A percentile compares a stretch with the other conserved stretches of the same genome.
phyloP scores from a whole-genome alignment of 2,329 filamentous ascomycete species.

The Fusarium torreyae region DNA sequence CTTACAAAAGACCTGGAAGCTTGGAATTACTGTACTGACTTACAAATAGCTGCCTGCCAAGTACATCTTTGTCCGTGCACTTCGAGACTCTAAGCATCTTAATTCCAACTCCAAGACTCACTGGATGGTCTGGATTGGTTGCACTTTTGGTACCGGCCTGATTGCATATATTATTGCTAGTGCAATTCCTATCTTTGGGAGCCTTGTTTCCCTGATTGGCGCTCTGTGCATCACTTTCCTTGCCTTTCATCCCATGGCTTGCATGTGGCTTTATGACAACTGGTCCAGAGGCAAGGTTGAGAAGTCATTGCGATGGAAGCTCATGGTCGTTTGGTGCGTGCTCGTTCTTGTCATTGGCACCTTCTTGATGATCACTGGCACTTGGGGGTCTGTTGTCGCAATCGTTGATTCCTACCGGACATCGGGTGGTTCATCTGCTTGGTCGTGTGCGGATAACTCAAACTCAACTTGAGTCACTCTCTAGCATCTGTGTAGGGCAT shows the following conservation, averaged over 20 bases:
- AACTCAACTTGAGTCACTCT: conserved; percentile 33
- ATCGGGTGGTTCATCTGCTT: conserved; percentile 55
- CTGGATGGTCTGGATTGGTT: conserved; percentile 52
- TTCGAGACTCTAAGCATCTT: conserved; percentile 51
- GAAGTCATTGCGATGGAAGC: conserved; percentile 4
- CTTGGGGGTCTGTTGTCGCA: conserved; percentile 59
- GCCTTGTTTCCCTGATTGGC: conserved; percentile 50
- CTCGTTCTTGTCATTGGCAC: conserved; percentile 35
- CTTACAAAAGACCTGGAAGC: too few species aligned
- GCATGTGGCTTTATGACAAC: conserved; percentile 51
- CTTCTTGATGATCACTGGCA: conserved; percentile 61
- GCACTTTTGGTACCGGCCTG: conserved; percentile 42
- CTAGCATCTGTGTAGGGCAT: too few species aligned
- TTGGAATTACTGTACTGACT: neutral
- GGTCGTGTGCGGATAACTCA: conserved; percentile 62
- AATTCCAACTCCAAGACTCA: conserved; percentile 48
- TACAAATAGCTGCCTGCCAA: conserved; percentile 22
- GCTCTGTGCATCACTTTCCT: conserved; percentile 49
- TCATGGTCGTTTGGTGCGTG: conserved; percentile 21
- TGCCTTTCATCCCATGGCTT: conserved; percentile 48
- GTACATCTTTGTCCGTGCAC: conserved; percentile 29
- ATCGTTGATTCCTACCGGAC: conserved; percentile 53
- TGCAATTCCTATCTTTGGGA: conserved; percentile 43
- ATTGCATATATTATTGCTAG: conserved; percentile 49
- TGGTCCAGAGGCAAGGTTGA: conserved; percentile 30